Conservation (phyloP, 1,284 basidiomycete species). For the Cryptococcus neoformans region DNA sequence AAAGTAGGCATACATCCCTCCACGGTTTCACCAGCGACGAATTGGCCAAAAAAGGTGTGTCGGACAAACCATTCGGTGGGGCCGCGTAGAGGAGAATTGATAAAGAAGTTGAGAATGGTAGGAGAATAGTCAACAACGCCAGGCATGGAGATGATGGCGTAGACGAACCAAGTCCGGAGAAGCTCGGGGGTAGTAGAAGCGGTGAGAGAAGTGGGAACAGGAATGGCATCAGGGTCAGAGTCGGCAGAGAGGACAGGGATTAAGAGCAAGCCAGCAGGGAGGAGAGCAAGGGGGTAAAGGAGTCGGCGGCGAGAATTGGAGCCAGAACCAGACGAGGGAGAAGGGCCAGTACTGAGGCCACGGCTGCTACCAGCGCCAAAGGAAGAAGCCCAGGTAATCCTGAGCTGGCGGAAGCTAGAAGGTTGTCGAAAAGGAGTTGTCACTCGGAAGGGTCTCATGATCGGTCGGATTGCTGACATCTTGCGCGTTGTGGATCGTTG, state of each 20-base stretch:
- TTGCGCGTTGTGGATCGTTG: no score
- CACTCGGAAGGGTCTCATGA: background rate
- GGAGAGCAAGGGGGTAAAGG: background rate
- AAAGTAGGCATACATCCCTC: conserved; percentile 66
- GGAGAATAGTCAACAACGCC: conserved; percentile 74
- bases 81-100: conserved; percentile 55
- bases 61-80: conserved; percentile 70
- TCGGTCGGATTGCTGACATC: background rate
- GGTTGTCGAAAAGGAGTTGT: background rate
- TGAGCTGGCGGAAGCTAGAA: background rate
- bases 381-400: background rate
- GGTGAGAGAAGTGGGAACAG: conserved; percentile 12
- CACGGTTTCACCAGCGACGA: conserved; percentile 83
- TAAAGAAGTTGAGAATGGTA: conserved; percentile 60
- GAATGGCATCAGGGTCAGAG: background rate
- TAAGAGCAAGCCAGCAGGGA: background rate
- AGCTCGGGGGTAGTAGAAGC: conserved; percentile 44
- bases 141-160: conserved; percentile 73
- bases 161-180: conserved; percentile 72
- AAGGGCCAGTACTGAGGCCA: background rate
- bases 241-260: background rate
- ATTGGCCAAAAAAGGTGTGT: conserved; percentile 77
- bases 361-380: background rate
- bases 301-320: background rate
- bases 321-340: background rate